phyloP scores from a whole-genome alignment of 2,329 filamentous ascomycete species.

The Hypoxylon sp. region DNA sequence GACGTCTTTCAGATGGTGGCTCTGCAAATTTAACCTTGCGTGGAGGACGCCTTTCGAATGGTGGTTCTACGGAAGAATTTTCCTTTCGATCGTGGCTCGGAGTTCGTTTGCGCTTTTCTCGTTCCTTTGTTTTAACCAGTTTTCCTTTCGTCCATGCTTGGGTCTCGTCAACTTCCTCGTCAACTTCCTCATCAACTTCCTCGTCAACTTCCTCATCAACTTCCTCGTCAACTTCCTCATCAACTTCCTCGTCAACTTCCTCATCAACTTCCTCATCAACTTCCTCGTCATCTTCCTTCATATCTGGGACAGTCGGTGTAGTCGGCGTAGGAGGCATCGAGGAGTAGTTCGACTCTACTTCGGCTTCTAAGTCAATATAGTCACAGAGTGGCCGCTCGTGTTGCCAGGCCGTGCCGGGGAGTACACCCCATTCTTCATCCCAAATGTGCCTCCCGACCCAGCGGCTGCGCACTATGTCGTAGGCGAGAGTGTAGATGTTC shows the following conservation, averaged over 20 bases:
- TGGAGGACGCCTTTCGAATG: background rate
- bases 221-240: no score
- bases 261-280: no score
- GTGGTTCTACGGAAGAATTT: no score
- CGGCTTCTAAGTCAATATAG: no score
- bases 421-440: background rate
- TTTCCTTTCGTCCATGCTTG: background rate
- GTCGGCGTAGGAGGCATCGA: no score
- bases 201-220: no score
- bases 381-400: background rate
- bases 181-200: no score
- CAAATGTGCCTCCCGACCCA: background rate
- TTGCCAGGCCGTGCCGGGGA: background rate
- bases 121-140: background rate
- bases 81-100: background rate
- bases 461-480: background rate
- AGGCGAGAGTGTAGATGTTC: background rate
- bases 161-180: background rate
- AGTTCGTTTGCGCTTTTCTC: background rate
- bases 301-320: background rate
- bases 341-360: background rate
- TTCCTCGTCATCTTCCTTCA: background rate
- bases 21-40: background rate
- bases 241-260: no score
- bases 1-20: background rate